Conservation (phyloP, 2,329 filamentous ascomycete species). For the Fonsecaea erecta region DNA sequence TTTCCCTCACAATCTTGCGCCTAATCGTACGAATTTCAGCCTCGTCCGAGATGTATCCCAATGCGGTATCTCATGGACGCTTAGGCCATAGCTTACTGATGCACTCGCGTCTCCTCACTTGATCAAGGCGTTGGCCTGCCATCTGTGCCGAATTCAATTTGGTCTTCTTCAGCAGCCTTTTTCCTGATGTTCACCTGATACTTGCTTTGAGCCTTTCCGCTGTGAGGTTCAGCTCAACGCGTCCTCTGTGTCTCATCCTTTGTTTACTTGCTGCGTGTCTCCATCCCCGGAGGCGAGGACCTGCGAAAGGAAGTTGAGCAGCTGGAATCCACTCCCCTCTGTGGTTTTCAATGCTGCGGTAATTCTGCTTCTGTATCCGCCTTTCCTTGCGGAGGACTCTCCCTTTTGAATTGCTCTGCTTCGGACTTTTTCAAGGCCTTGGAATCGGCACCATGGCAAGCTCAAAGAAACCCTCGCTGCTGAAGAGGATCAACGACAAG, state of each 20-base stretch:
- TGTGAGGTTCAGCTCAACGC: constrained; percentile 8
- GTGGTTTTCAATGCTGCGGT: background rate
- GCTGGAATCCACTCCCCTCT: background rate
- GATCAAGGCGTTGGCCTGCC: background rate
- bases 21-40: background rate
- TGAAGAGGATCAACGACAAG: constrained; percentile 22
- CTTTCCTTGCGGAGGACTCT: background rate
- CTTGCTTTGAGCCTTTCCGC: constrained; percentile 8
- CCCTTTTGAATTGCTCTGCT: background rate
- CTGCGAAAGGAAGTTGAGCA: background rate
- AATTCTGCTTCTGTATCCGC: background rate
- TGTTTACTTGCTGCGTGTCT: constrained; percentile 6
- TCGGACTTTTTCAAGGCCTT: background rate
- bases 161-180: constrained; percentile 1
- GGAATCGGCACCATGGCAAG: constrained; percentile 16
- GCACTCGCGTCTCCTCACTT: constrained; percentile 6
- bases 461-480: constrained; percentile 11
- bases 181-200: constrained; percentile 12
- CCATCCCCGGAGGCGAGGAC: background rate
- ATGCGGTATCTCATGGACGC: constrained; percentile 20
- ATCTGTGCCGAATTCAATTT: background rate
- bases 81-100: constrained; percentile 28
- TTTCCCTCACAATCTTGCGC: too few species aligned
- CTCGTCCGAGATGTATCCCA: constrained; percentile 10
- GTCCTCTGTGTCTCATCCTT: background rate